These are phyloP conservation scores for Gracilariopsis chorda DNA, from an alignment of 23 red algal genomes.

Conservation along the genomic window DNA sequence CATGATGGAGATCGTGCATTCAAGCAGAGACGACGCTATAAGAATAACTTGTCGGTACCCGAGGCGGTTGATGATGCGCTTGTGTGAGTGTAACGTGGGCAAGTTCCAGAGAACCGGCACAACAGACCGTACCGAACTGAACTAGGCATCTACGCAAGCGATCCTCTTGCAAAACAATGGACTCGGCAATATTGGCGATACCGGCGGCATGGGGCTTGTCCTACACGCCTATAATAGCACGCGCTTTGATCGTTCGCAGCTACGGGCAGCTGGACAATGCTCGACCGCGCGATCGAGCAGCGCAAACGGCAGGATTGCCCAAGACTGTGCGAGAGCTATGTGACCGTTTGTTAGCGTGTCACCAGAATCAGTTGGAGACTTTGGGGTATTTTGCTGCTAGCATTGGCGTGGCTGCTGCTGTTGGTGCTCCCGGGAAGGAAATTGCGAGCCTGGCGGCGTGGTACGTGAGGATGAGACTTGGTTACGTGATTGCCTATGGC, in stretches of 20 bases:
- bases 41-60: too few relatives aligned
- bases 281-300: not conserved
- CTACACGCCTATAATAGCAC: not conserved
- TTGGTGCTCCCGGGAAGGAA: not conserved
- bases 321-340: not conserved
- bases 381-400: constrained; percentile 27
- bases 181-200: constrained; percentile 7
- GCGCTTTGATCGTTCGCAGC: not conserved
- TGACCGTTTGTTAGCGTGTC: constrained; percentile 6
- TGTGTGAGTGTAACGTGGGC: too few relatives aligned
- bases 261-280: constrained; percentile 48
- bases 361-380: constrained; percentile 41
- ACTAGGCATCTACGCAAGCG: too few relatives aligned
- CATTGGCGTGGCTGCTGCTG: constrained; percentile 17
- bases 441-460: not conserved
- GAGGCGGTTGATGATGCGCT: too few relatives aligned
- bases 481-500: constrained; percentile 19
- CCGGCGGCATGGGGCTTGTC: constrained; percentile 19
- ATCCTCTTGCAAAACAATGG: not conserved
- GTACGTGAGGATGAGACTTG: not conserved
- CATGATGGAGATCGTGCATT: too few relatives aligned
- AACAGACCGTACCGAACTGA: too few relatives aligned
- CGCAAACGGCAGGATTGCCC: not conserved
- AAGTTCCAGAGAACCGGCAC: too few relatives aligned
- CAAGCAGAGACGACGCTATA: too few relatives aligned